Evolutionary conservation across 108 stramenopile species (phyloP).

Genomic region (Cyclostephanos invisitatus): DNA sequence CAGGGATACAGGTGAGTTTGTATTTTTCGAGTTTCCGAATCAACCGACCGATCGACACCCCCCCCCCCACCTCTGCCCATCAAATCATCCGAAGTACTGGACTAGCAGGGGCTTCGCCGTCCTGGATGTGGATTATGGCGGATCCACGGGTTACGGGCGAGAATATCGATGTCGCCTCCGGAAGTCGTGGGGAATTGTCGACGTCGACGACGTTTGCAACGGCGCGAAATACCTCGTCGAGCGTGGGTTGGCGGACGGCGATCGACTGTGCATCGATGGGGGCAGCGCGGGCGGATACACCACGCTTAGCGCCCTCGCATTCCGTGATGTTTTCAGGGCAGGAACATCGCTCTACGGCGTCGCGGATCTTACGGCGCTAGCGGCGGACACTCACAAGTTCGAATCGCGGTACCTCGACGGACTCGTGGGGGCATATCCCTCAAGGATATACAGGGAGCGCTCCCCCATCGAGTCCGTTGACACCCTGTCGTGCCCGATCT

Average conservation of each 20-base stretch:
- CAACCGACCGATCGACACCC: too few species aligned
- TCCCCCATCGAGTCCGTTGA: slow-evolving; percentile 74
- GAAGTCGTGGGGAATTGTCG: slow-evolving; percentile 74
- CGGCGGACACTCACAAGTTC: slow-evolving; percentile 86
- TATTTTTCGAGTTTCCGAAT: neutral
- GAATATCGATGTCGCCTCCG: slow-evolving; percentile 71
- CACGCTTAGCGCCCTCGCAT: slow-evolving; percentile 75
- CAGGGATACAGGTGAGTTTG: slow-evolving; percentile 57
- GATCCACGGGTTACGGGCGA: slow-evolving; percentile 78
- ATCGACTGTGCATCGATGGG: slow-evolving; percentile 81
- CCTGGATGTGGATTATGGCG: slow-evolving; percentile 86
- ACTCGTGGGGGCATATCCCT: slow-evolving; percentile 71
- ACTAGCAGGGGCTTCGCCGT: slow-evolving; percentile 83
- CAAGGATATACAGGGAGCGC: slow-evolving; percentile 64
- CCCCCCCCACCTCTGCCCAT: neutral
- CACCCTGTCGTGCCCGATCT: slow-evolving; percentile 69
- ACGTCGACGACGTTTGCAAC: slow-evolving; percentile 78
- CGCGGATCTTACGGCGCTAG: slow-evolving; percentile 71
- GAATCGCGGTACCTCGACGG: slow-evolving; percentile 83
- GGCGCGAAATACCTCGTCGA: slow-evolving; percentile 68
- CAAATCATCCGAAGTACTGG: slow-evolving; percentile 47
- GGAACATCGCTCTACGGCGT: slow-evolving; percentile 79
- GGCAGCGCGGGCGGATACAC: slow-evolving; percentile 87
- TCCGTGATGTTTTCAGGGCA: slow-evolving; percentile 71
- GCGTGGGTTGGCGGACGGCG: slow-evolving; percentile 59